These are phyloP conservation scores for Fusarium pseudocircinatum DNA, from an alignment of 2,329 filamentous ascomycete genomes.

Conservation along the genomic window DNA sequence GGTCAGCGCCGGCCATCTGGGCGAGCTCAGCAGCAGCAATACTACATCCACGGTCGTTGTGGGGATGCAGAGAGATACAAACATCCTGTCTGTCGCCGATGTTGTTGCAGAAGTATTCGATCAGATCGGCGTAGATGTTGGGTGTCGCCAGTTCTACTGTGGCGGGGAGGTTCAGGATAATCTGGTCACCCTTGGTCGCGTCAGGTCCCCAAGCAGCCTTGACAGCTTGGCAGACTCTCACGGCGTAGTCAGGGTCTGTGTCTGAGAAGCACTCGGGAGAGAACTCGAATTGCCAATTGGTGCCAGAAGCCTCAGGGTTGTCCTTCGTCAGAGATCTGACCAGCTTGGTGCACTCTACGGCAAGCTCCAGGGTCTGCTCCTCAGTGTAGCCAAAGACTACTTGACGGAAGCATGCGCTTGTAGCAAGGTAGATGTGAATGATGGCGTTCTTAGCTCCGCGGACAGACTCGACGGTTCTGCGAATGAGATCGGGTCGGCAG, in stretches of 20 bases:
- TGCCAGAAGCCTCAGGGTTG: slow-evolving; percentile 65
- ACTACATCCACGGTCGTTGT: slow-evolving; percentile 93
- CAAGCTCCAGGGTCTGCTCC: slow-evolving; percentile 82
- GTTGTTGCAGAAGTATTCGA: slow-evolving; percentile 92
- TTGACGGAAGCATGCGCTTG: slow-evolving; percentile 92
- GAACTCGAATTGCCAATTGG: slow-evolving; percentile 83
- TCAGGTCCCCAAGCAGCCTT: slow-evolving; percentile 92
- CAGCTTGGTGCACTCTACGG: slow-evolving; percentile 85
- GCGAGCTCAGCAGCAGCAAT: slow-evolving; percentile 90
- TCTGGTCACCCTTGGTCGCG: slow-evolving; percentile 70
- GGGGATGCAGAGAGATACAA: slow-evolving; percentile 88
- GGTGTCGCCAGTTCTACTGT: slow-evolving; percentile 96
- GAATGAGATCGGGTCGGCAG: slow-evolving; percentile 91
- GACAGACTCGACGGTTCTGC: slow-evolving; percentile 84
- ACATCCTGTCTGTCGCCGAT: slow-evolving; percentile 88
- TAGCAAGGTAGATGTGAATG: slow-evolving; percentile 94
- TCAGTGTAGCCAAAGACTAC: slow-evolving; percentile 91
- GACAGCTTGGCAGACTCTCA: slow-evolving; percentile 89
- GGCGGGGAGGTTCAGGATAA: slow-evolving; percentile 97
- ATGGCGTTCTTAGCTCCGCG: slow-evolving; percentile 92
- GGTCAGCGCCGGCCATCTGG: slow-evolving; percentile 95
- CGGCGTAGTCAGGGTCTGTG: slow-evolving; percentile 81
- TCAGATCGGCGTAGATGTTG: slow-evolving; percentile 95
- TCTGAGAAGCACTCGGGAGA: slow-evolving; percentile 92
- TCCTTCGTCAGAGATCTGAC: slow-evolving; percentile 91